A percentile compares a stretch with the other conserved stretches of the same genome.
Conservation (phyloP, 2,329 filamentous ascomycete genomes). For the Raffaelea arxii region DNA sequence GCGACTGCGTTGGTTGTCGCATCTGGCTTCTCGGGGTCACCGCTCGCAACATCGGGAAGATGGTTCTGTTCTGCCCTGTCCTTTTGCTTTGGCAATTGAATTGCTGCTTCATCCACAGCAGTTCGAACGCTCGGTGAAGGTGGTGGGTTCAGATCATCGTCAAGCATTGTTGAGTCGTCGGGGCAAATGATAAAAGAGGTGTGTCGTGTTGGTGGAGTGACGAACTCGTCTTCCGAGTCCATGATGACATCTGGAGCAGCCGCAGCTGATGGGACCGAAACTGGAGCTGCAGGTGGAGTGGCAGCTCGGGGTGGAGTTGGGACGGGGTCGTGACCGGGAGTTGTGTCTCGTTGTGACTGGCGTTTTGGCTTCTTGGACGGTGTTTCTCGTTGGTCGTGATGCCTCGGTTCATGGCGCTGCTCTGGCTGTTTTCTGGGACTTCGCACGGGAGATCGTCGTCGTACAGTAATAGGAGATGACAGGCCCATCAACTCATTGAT, state of each 20-base stretch:
- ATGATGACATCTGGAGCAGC: conserved; percentile 39
- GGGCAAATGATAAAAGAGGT: conserved; percentile 17
- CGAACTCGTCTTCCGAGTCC: conserved; percentile 48
- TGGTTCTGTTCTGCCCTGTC: too few relatives aligned
- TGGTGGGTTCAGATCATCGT: neutral
- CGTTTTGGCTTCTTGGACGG: conserved; percentile 9
- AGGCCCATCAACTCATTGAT: conserved; percentile 35
- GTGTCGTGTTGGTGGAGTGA: conserved; percentile 30
- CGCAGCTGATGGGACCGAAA: too few relatives aligned
- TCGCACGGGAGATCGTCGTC: neutral
- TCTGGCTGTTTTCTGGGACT: conserved; percentile 1
- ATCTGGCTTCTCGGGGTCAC: too few relatives aligned
- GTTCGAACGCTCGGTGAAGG: conserved; percentile 3
- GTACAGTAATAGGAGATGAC: conserved; percentile 19
- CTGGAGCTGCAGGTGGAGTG: too few relatives aligned
- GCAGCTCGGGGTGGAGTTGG: too few relatives aligned
- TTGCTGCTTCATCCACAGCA: too few relatives aligned
- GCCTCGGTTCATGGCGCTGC: conserved; percentile 1
- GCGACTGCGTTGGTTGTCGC: neutral
- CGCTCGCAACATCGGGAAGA: too few relatives aligned
- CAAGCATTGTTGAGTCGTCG: conserved; percentile 1
- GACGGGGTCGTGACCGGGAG: too few relatives aligned
- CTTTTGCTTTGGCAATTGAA: too few relatives aligned
- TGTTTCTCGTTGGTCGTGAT: conserved; percentile 1
- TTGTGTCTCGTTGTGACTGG: conserved; percentile 11